These are phyloP conservation scores for Cladosporium cucumerinum DNA, from an alignment of 2,329 filamentous ascomycete genomes.

Conservation along the genomic window DNA sequence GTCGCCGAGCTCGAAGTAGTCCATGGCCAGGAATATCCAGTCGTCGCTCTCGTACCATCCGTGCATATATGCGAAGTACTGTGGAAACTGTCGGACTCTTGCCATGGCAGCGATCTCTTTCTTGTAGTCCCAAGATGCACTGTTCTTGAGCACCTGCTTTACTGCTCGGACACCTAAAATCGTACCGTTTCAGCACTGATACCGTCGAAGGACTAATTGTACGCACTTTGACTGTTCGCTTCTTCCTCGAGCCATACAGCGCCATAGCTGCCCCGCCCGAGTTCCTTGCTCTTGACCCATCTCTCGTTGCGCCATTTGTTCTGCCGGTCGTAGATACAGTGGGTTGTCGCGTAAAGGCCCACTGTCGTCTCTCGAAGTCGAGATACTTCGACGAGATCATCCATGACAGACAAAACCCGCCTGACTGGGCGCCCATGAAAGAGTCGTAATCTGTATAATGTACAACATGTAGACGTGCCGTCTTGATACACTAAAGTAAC, in stretches of 20 bases:
- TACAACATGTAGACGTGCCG: neutral
- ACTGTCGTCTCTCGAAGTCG: neutral
- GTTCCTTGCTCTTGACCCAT: slow-evolving; percentile 4
- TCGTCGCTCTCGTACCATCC: slow-evolving; percentile 38
- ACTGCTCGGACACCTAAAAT: neutral
- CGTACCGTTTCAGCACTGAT: neutral
- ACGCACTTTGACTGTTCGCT: neutral
- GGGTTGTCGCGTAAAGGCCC: neutral
- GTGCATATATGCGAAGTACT: slow-evolving; percentile 31
- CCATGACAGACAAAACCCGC: neutral
- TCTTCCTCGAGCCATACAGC: neutral
- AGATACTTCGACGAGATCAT: slow-evolving; percentile 1
- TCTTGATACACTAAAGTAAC: neutral
- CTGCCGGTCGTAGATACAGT: slow-evolving; percentile 2
- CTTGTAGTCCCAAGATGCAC: neutral
- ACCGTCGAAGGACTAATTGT: neutral
- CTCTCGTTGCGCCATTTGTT: neutral
- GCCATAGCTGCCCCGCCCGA: slow-evolving; percentile 2
- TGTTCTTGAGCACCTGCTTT: neutral
- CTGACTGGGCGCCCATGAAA: neutral
- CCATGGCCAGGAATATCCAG: slow-evolving; percentile 38
- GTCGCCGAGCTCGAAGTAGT: slow-evolving; percentile 38
- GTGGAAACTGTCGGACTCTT: slow-evolving; percentile 20
- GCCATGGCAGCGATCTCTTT: slow-evolving; percentile 8
- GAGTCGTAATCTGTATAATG: neutral